Conservation (phyloP, 139 green algal species). For the Monoraphidium neglectum region DNA sequence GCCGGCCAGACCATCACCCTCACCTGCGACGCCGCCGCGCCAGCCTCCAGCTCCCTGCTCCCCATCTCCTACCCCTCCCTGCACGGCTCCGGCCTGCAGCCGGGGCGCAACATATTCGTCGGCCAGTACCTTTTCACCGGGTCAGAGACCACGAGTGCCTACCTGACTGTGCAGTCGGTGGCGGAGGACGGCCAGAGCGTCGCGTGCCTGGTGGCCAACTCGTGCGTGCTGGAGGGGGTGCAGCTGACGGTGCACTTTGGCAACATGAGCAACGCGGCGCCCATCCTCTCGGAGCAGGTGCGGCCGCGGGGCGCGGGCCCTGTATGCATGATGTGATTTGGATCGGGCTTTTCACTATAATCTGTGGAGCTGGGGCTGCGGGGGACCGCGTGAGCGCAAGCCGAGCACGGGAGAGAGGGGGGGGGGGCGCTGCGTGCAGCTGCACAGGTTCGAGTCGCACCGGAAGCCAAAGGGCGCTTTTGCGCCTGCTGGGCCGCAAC, state of each 20-base stretch:
- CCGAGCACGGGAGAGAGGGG: too few relatives aligned
- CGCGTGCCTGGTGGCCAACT: constrained; percentile 71
- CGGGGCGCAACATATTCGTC: constrained; percentile 74
- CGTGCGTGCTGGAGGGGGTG: constrained; percentile 70
- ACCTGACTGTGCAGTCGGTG: constrained; percentile 67
- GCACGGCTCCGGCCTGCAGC: constrained; percentile 42
- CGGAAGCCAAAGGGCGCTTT: too few relatives aligned
- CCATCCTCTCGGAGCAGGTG: constrained; percentile 37
- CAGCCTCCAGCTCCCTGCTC: constrained; percentile 44
- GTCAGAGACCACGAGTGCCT: constrained; percentile 59
- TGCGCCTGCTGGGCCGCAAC: too few relatives aligned
- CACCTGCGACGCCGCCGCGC: constrained; percentile 52
- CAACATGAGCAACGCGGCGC: constrained; percentile 52
- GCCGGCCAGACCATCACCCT: constrained; percentile 58
- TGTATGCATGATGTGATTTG: too few relatives aligned
- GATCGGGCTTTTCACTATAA: too few relatives aligned
- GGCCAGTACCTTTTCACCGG: constrained; percentile 79
- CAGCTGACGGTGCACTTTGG: constrained; percentile 68
- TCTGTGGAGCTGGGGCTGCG: too few relatives aligned
- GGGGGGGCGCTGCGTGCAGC: too few relatives aligned
- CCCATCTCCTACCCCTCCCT: constrained; percentile 63
- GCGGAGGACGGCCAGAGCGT: constrained; percentile 34
- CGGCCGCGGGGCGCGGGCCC: too few relatives aligned
- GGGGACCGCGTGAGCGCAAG: too few relatives aligned
- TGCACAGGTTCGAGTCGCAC: too few relatives aligned